Evolutionary conservation across 2,329 filamentous ascomycete genomes (phyloP).

Genomic region (Trichothecium roseum): DNA sequence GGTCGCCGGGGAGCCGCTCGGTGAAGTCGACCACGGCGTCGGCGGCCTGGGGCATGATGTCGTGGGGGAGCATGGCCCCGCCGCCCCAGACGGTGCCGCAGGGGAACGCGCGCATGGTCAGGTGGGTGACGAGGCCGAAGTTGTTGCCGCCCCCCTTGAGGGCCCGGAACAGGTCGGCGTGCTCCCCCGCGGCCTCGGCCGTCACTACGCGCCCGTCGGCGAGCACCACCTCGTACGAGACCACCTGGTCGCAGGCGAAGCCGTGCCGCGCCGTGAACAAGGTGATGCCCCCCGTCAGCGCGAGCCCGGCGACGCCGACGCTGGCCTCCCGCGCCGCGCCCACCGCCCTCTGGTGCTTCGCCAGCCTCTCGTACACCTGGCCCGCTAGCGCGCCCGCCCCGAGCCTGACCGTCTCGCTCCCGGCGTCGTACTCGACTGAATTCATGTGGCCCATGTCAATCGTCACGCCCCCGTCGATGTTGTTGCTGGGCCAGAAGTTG

Average conservation of each 20-base stretch:
- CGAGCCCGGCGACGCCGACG: constrained; percentile 19
- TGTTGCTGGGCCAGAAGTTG: constrained; percentile 17
- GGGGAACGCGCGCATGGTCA: constrained; percentile 16
- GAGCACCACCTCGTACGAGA: constrained; percentile 31
- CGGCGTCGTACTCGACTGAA: constrained; percentile 15
- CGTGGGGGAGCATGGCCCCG: not conserved
- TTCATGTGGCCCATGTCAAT: constrained; percentile 16
- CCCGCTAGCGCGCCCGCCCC: constrained; percentile 32
- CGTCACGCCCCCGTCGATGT: constrained; percentile 8
- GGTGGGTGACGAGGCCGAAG: constrained; percentile 24
- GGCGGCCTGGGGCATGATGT: not conserved
- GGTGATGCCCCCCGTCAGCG: constrained; percentile 14
- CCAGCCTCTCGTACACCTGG: constrained; percentile 12
- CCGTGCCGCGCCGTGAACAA: constrained; percentile 9
- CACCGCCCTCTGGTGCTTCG: constrained; percentile 24
- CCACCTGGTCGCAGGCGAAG: constrained; percentile 27
- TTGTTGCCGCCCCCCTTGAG: constrained; percentile 21
- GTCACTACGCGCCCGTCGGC: constrained; percentile 29
- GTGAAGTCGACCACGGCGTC: constrained; percentile 1
- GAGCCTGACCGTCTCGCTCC: constrained; percentile 17
- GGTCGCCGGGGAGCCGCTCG: not conserved
- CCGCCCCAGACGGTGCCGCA: constrained; percentile 1
- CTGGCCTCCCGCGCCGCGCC: constrained; percentile 30
- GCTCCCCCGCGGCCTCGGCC: constrained; percentile 18
- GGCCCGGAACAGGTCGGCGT: constrained; percentile 6